A percentile compares a stretch with the other conserved stretches of the same genome.
phyloP scores from a whole-genome alignment of 2,329 filamentous ascomycete species.

The Penicillium sclerotiorum region DNA sequence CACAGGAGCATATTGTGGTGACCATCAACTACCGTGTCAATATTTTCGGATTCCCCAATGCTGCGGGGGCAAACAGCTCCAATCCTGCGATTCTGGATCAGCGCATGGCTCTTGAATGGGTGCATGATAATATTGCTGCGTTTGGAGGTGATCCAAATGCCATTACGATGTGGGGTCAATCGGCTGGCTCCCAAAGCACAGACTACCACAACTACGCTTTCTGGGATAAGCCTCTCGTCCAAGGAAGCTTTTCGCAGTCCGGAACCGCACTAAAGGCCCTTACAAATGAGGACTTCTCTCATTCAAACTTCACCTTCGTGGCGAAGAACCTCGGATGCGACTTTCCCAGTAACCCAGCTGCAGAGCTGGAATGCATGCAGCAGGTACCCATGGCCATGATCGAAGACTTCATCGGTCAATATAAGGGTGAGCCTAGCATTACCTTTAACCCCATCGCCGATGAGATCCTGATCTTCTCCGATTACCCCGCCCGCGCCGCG shows the following conservation, averaged over 20 bases:
- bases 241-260: conserved; percentile 20
- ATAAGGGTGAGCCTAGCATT: neutral
- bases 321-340: conserved; percentile 28
- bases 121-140: conserved; percentile 26
- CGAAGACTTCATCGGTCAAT: conserved; percentile 8
- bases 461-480: conserved; percentile 18
- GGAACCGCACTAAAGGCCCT: conserved; percentile 9
- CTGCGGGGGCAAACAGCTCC: conserved; percentile 24
- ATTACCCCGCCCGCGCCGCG: conserved; percentile 8
- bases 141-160: conserved; percentile 4
- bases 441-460: conserved; percentile 9
- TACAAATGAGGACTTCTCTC: conserved; percentile 10
- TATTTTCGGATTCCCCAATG: conserved; percentile 28
- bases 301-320: conserved; percentile 32
- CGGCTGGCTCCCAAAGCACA: conserved; percentile 18
- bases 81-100: conserved; percentile 21
- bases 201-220: conserved; percentile 19
- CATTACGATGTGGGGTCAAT: conserved; percentile 32
- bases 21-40: conserved; percentile 36
- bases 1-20: conserved; percentile 46
- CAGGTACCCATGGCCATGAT: conserved; percentile 9
- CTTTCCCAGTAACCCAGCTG: conserved; percentile 11
- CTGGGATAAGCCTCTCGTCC: conserved; percentile 27
- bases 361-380: conserved; percentile 20
- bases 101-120: conserved; percentile 30